A percentile compares a stretch with the other conserved stretches of the same genome.
Conservation (phyloP, 345 rosid species). For the Acer yangbiense region DNA sequence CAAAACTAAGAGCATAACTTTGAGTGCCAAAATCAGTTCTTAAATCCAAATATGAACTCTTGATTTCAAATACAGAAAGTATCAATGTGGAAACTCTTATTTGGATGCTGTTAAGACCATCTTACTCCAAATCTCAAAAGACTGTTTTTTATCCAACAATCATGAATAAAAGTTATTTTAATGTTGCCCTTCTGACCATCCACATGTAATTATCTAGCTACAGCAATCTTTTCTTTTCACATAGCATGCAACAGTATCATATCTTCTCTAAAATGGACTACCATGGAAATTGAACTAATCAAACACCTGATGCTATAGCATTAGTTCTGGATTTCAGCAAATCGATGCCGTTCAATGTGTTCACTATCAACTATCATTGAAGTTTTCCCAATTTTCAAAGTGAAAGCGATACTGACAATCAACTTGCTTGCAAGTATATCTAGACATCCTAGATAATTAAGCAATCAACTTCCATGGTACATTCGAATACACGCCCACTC, state of each 20-base stretch:
- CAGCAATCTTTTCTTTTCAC: background rate
- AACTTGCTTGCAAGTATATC: background rate
- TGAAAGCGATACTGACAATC: background rate
- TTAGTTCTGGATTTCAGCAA: slow-evolving; percentile 2
- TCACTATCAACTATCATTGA: background rate
- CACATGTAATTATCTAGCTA: background rate
- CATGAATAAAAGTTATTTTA: background rate
- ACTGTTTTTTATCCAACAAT: background rate
- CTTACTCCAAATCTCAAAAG: background rate
- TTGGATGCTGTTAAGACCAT: background rate
- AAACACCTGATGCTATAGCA: background rate
- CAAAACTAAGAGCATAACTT: background rate
- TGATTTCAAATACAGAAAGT: background rate
- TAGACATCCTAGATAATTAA: background rate
- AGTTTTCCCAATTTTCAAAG: background rate
- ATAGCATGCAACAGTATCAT: background rate
- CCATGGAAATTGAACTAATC: background rate
- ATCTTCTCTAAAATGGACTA: background rate
- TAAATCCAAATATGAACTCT: background rate
- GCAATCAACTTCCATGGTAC: background rate
- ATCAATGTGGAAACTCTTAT: background rate
- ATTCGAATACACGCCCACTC: background rate
- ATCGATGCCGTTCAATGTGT: background rate
- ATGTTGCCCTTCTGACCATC: background rate
- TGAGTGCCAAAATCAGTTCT: background rate